Base-by-base conservation (phyloP, 2,329 filamentous ascomycete species). In the Parasarocladium wereldwijsianum region DNA sequence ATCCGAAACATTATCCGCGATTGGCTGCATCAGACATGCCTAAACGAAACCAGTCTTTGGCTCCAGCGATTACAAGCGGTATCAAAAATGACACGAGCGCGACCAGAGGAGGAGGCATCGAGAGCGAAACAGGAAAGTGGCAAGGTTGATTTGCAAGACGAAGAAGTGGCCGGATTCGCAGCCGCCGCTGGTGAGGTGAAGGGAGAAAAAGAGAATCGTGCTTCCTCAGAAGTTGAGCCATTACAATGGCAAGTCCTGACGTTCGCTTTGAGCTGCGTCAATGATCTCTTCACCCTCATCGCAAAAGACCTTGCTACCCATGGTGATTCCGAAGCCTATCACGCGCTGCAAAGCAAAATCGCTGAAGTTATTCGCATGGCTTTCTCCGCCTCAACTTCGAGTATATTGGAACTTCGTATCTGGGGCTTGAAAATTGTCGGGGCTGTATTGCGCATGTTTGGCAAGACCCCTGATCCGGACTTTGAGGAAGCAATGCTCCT, bases 401-500 rank as follows among this genome's bases (percentile, higher is more conserved):
- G 81, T 40, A 86, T 98, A 1, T 70, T 93, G 15, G 81, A 93
- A 45, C 66, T 98, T 34, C 71, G 90, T 16, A 77, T 98, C 22
- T 84, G 85, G 63, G 90, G 90, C 16, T 57, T 98, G 38, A 86
- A 86, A 50, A 93, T 98, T 32, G 85, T 98, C 32, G 86, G 93
- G 36, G 82, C 86, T 34, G 74, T 96, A 8, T 62, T 98, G 29
- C 93, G 86, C 61, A 84, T 94, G 64, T 98, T 98, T 57, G 90
- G 90, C 32, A 87, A 85, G 47, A 85, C 82, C 2, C 82, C 87
- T 2, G 90, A 98, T 54, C 92, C 90, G 0, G 90, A 98, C 49
- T 98, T 98, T 47, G 73, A 87, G n/a, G 90, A 98, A 54, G 90
- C 82, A 1, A 93, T 93, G 55, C 65, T 98, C 11, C 66, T 98